These are phyloP conservation scores for Poterioochromonas sp. DNA, from an alignment of 352 stramenopile species.

Conservation along the genomic window DNA sequence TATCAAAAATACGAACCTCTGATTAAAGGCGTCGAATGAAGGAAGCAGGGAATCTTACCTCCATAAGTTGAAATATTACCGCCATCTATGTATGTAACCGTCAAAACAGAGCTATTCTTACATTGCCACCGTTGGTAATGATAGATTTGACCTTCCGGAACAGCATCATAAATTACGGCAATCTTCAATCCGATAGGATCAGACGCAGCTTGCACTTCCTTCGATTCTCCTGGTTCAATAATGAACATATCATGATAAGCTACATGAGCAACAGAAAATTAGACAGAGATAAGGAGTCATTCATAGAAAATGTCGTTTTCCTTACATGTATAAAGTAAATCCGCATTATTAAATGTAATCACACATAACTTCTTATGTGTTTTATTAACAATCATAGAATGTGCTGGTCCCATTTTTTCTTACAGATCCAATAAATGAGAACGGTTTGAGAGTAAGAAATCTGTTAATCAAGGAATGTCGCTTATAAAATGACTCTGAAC, in stretches of 20 bases:
- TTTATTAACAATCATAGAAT: constrained; percentile 21
- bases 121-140: constrained; percentile 8
- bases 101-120: neutral
- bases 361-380: constrained; percentile 22
- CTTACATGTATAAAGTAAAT: constrained; percentile 11
- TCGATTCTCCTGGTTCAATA: constrained; percentile 15
- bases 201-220: neutral
- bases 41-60: neutral
- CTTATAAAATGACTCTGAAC: no score
- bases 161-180: constrained; percentile 24
- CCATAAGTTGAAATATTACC: constrained; percentile 22
- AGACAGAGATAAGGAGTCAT: neutral
- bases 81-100: constrained; percentile 6
- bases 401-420: constrained; percentile 13
- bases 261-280: neutral
- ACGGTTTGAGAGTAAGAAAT: no score
- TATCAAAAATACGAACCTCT: neutral
- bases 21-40: neutral
- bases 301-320: neutral
- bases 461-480: no score
- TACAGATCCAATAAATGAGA: no score
- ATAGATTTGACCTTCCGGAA: neutral
- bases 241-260: neutral
- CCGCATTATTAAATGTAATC: constrained; percentile 25
- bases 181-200: constrained; percentile 26